Evolutionary conservation across 202 grass and related monocot species (phyloP).

Genomic region (Brachypodium distachyon): DNA sequence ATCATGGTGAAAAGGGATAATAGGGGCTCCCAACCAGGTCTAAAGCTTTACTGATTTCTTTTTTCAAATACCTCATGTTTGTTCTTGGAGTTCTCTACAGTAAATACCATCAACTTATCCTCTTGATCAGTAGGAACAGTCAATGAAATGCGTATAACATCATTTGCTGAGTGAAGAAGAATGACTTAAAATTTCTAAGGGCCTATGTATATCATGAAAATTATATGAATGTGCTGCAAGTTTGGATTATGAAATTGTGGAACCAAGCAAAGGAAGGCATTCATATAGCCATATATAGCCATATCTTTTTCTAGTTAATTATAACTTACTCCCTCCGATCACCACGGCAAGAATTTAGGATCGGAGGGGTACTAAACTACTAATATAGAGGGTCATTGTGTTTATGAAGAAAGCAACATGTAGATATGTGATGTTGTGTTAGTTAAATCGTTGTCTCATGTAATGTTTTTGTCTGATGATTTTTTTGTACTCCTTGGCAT

Average conservation of each 20-base stretch:
- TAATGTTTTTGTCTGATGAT: background rate
- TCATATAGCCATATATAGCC: background rate
- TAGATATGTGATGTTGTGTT: background rate
- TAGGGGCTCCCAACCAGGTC: conserved; percentile 10
- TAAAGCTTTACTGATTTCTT: conserved; percentile 13
- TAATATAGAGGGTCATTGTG: background rate
- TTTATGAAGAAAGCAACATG: background rate
- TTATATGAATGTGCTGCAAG: background rate
- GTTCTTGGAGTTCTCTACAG: background rate
- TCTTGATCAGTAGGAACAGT: background rate
- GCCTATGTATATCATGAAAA: background rate
- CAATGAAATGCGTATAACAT: background rate
- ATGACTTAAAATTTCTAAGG: background rate
- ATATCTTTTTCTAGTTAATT: background rate
- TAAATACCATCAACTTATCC: background rate
- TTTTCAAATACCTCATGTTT: conserved; percentile 1
- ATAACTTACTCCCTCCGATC: no score
- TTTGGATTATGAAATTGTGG: background rate
- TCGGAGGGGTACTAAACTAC: no score
- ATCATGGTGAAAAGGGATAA: conserved; percentile 31
- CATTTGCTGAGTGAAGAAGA: background rate
- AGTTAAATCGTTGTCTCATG: background rate
- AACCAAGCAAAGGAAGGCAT: background rate
- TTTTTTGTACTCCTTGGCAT: background rate
- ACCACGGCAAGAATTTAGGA: no score